Conservation (phyloP, 139 green algal species). For the Coccomyxa sp. region DNA sequence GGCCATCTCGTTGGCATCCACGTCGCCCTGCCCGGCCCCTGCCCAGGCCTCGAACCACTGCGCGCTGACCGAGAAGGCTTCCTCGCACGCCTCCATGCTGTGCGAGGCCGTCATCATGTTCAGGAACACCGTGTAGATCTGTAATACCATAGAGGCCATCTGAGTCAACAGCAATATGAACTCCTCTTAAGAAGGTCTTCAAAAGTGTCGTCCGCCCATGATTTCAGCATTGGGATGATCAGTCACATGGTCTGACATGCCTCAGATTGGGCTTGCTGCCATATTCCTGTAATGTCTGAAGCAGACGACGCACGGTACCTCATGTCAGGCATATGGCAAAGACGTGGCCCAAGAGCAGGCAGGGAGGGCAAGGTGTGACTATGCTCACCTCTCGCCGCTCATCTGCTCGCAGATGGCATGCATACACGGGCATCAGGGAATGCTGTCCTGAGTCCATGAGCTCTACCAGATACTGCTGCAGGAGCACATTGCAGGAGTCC, state of each 20-base stretch:
- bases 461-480: constrained; percentile 2
- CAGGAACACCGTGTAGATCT: constrained; percentile 25
- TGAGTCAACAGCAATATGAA: no score
- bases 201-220: no score
- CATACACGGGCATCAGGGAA: constrained; percentile 46
- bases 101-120: constrained; percentile 22
- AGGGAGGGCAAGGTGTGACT: no score
- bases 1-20: constrained; percentile 23
- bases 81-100: constrained; percentile 19
- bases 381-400: constrained; percentile 20
- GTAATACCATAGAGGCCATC: no score
- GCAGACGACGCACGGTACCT: no score
- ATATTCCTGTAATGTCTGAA: no score
- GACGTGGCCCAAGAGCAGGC: no score
- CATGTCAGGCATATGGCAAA: no score
- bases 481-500: background rate
- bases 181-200: no score
- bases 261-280: no score
- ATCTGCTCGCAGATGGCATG: constrained; percentile 43
- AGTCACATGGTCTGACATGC: no score
- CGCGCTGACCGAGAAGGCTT: constrained; percentile 11
- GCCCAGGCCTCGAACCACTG: constrained; percentile 27
- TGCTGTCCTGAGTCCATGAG: constrained; percentile 17
- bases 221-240: no score
- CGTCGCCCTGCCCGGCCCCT: constrained; percentile 13